These are phyloP conservation scores for Aulographum hederae DNA, from an alignment of 2,329 filamentous ascomycete genomes.

Conservation along the genomic window DNA sequence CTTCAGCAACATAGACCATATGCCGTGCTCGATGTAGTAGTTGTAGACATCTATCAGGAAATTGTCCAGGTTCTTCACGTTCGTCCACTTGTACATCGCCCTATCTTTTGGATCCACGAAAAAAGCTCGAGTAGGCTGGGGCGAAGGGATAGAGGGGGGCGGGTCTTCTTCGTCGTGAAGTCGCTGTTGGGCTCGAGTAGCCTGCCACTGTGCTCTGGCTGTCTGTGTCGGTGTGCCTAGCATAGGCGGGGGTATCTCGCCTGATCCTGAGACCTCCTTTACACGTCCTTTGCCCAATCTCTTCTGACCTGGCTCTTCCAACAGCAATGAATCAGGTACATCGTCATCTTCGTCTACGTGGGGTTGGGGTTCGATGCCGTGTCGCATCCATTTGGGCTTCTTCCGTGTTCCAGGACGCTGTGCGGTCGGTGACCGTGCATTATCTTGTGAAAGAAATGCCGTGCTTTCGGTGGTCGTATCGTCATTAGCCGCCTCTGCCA, in stretches of 20 bases:
- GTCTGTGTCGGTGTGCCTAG: slow-evolving; percentile 23
- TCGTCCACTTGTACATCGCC: slow-evolving; percentile 85
- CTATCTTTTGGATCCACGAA: slow-evolving; percentile 46
- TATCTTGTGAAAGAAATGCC: slow-evolving; percentile 17
- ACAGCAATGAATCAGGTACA: slow-evolving; percentile 43
- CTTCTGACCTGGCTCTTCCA: slow-evolving; percentile 30
- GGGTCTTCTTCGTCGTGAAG: slow-evolving; percentile 16
- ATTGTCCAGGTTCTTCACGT: slow-evolving; percentile 73
- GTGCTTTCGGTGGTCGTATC: slow-evolving; percentile 26
- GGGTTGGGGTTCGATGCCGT: slow-evolving; percentile 8
- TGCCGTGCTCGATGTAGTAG: slow-evolving; percentile 47
- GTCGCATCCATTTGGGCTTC: slow-evolving; percentile 20
- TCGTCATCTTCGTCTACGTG: slow-evolving; percentile 37
- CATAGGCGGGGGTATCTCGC: slow-evolving; percentile 19
- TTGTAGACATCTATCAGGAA: slow-evolving; percentile 70
- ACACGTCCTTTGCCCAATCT: slow-evolving; percentile 13
- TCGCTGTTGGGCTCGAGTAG: slow-evolving; percentile 25
- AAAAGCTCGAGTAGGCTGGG: too few species aligned
- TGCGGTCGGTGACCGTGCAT: slow-evolving; percentile 7
- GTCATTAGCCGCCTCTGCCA: slow-evolving; percentile 31
- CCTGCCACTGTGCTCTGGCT: slow-evolving; percentile 31
- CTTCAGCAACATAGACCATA: slow-evolving; percentile 67
- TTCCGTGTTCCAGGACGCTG: slow-evolving; percentile 5
- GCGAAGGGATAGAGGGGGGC: too few species aligned
- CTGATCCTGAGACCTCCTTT: slow-evolving; percentile 6